Percentiles rank a stretch among this genome's conserved stretches.
Conservation (phyloP, 169 alveolate genomes). For the Theileria parva region DNA sequence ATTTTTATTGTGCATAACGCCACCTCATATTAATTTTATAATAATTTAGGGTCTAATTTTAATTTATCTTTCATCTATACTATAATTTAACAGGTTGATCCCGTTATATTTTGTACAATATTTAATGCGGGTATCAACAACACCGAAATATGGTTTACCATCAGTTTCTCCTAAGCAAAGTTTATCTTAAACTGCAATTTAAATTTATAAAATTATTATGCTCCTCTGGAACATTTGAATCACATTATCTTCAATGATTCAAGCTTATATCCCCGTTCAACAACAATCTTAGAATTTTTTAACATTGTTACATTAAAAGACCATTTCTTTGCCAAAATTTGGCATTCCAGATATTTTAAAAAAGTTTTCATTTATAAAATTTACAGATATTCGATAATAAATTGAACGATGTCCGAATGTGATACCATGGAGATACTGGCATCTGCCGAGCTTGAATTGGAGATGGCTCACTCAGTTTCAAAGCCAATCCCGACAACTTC, state of each 20-base stretch:
- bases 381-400: not conserved
- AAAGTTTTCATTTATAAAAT: not conserved
- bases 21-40: not conserved
- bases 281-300: not conserved
- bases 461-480: constrained; percentile 29
- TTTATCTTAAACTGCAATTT: no score
- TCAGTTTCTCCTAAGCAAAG: not conserved
- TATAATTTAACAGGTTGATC: not conserved
- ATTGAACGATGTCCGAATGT: not conserved
- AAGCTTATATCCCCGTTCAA: not conserved
- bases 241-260: not conserved
- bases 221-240: not conserved
- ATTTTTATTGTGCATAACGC: constrained; percentile 6
- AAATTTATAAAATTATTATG: not conserved
- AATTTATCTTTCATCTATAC: not conserved
- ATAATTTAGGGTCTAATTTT: not conserved
- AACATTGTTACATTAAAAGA: not conserved
- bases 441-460: constrained; percentile 42
- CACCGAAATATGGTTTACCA: not conserved
- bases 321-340: not conserved
- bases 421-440: constrained; percentile 10
- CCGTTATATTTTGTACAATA: not conserved
- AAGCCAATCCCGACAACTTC: constrained; percentile 15
- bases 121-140: not conserved
- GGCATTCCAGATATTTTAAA: not conserved